Conservation (phyloP, 2,329 filamentous ascomycete species). For the Neoscytalidium dimidiatum region DNA sequence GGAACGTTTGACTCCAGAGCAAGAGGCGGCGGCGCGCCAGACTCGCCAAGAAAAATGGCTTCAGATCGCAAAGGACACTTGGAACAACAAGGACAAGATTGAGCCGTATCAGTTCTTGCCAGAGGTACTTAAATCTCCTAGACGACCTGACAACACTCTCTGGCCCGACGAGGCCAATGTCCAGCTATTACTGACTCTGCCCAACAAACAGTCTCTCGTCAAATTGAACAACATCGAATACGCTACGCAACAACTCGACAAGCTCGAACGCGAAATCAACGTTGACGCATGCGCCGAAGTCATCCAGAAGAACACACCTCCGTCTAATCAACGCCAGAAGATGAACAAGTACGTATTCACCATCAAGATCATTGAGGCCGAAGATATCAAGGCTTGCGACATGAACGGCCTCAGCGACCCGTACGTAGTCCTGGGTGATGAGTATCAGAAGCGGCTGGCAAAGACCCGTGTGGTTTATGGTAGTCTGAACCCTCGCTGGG, state of each 20-base stretch:
- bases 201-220: constrained; percentile 74
- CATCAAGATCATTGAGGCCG: constrained; percentile 96
- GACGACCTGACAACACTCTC: too few species aligned
- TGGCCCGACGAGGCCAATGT: background rate
- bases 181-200: constrained; percentile 4
- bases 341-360: constrained; percentile 94
- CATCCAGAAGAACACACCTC: constrained; percentile 72
- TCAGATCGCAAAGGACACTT: constrained; percentile 90
- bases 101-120: constrained; percentile 97
- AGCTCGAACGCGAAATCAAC: constrained; percentile 84
- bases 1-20: constrained; percentile 86
- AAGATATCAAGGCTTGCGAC: constrained; percentile 97
- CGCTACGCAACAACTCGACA: constrained; percentile 88
- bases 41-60: constrained; percentile 91
- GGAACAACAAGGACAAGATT: constrained; percentile 86
- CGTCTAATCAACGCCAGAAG: constrained; percentile 66
- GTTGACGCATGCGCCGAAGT: constrained; percentile 87
- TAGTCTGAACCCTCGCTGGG: constrained; percentile 92
- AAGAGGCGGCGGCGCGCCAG: constrained; percentile 74
- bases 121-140: constrained; percentile 60
- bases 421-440: constrained; percentile 94
- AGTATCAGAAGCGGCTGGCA: constrained; percentile 93
- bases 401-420: constrained; percentile 92
- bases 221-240: constrained; percentile 98
- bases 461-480: constrained; percentile 92